These are phyloP conservation scores for Raddia guianensis DNA, from an alignment of 176 grass and related monocot species.

Conservation along the genomic window DNA sequence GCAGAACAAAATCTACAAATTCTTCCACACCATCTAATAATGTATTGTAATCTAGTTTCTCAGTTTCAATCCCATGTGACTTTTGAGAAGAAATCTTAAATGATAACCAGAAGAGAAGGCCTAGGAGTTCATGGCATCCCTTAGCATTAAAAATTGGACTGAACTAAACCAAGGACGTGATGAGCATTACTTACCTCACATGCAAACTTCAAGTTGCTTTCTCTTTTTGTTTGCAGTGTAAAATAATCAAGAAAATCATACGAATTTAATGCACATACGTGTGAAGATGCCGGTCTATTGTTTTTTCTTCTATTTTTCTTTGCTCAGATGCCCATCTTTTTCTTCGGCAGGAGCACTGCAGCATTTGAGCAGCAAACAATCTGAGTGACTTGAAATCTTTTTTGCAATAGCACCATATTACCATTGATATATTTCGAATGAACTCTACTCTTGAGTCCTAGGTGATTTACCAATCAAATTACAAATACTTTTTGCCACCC, in stretches of 20 bases:
- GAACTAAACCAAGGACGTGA: conserved; percentile 47
- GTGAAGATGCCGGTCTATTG: conserved; percentile 13
- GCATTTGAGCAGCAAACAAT: not conserved
- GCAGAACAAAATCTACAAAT: conserved; percentile 53
- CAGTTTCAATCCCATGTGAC: conserved; percentile 47
- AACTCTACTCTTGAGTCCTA: not conserved
- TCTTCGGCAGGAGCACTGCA: not conserved
- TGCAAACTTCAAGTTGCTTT: conserved; percentile 43
- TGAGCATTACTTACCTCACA: conserved; percentile 44
- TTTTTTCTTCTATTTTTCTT: not conserved
- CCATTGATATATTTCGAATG: not conserved
- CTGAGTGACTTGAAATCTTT: not conserved
- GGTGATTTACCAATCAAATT: not conserved
- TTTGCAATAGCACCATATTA: not conserved
- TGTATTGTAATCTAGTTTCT: conserved; percentile 34
- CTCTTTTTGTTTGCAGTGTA: conserved; percentile 25
- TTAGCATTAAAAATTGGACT: conserved; percentile 37
- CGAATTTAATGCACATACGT: conserved; percentile 38
- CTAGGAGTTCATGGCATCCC: not conserved
- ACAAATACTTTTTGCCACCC: not conserved
- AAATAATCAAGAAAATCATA: conserved; percentile 29
- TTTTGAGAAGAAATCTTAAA: conserved; percentile 30
- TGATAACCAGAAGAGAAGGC: not conserved
- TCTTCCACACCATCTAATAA: conserved; percentile 46
- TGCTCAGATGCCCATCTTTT: not conserved